A percentile compares a stretch with the other conserved stretches of the same genome.
phyloP scores from a whole-genome alignment of 140 eudicot genomes.

The Bidens hawaiensis region DNA sequence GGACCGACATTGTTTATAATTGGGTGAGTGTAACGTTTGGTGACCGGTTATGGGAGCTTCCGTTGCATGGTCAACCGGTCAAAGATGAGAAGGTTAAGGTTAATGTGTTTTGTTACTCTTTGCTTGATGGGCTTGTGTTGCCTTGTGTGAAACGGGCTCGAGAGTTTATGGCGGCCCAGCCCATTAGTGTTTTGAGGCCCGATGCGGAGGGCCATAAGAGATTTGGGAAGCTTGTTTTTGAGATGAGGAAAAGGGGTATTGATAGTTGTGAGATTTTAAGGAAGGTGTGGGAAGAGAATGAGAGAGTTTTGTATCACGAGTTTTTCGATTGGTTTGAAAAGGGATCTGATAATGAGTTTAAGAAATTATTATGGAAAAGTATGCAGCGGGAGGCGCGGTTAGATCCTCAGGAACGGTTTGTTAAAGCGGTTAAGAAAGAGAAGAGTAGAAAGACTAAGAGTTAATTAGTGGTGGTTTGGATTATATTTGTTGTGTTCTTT shows the following conservation, averaged over 20 bases:
- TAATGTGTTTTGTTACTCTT: slow-evolving; percentile 59
- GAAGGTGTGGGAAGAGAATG: slow-evolving; percentile 61
- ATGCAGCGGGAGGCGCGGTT: slow-evolving; percentile 59
- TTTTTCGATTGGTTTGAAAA: slow-evolving; percentile 61
- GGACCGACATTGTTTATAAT: slow-evolving; percentile 48
- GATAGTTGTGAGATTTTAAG: slow-evolving; percentile 51
- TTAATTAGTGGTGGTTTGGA: neutral
- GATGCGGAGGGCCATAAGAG: slow-evolving; percentile 61
- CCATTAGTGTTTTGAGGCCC: slow-evolving; percentile 53
- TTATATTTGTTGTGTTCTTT: no score
- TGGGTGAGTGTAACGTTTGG: slow-evolving; percentile 59
- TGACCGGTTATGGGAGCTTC: slow-evolving; percentile 74
- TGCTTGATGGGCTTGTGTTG: slow-evolving; percentile 70
- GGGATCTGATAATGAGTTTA: slow-evolving; percentile 44
- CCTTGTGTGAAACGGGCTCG: slow-evolving; percentile 58
- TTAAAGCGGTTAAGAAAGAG: slow-evolving; percentile 25
- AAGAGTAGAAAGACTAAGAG: slow-evolving; percentile 14
- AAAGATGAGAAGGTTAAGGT: slow-evolving; percentile 48
- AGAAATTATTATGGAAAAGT: slow-evolving; percentile 54
- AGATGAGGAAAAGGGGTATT: slow-evolving; percentile 39
- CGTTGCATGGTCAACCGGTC: slow-evolving; percentile 48
- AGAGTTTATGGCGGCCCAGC: slow-evolving; percentile 48
- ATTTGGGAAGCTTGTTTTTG: slow-evolving; percentile 65
- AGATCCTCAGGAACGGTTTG: slow-evolving; percentile 46
- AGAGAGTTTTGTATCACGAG: slow-evolving; percentile 38